Evolutionary conservation across 2,329 filamentous ascomycete genomes (phyloP).

Genomic region (Rugonectria rugulosa): DNA sequence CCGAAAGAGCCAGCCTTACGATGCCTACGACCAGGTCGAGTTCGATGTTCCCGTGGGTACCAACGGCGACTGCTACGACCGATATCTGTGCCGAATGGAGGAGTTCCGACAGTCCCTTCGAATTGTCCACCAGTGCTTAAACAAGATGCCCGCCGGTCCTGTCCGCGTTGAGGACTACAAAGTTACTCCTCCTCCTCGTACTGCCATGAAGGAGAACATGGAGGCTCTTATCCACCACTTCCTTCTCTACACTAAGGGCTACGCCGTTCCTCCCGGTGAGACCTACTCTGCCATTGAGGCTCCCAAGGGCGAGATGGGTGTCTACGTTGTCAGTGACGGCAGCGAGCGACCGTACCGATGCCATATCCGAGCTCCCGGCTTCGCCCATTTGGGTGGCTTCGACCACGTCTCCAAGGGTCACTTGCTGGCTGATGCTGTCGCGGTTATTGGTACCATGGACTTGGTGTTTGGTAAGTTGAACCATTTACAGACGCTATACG

Average conservation of each 20-base stretch:
- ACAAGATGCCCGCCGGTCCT: constrained; percentile 97
- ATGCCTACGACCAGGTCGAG: constrained; percentile 97
- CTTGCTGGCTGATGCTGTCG: constrained; percentile 93
- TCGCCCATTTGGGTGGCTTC: constrained; percentile 93
- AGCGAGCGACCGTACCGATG: constrained; percentile 96
- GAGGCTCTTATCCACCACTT: constrained; percentile 99
- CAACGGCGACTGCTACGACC: constrained; percentile 99
- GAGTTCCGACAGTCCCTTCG: constrained; percentile 98
- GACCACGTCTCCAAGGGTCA: constrained; percentile 94
- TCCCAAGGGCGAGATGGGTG: constrained; percentile 99
- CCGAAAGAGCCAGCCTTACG: constrained; percentile 95
- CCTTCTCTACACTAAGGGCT: constrained; percentile 97
- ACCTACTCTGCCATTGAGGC: constrained; percentile 98
- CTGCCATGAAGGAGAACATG: constrained; percentile 99
- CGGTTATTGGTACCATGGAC: constrained; percentile 92
- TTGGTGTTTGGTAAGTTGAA: constrained; percentile 78
- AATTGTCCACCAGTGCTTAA: constrained; percentile 98
- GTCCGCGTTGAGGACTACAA: constrained; percentile 99
- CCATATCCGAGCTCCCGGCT: constrained; percentile 96
- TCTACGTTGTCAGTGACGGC: constrained; percentile 94
- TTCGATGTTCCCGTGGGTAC: constrained; percentile 97
- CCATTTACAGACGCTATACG: background rate
- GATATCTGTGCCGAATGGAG: constrained; percentile 99
- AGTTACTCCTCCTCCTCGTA: constrained; percentile 91
- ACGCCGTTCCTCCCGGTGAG: constrained; percentile 94